phyloP scores from a whole-genome alignment of 257 asterid genomes.

The Solanum boliviense region DNA sequence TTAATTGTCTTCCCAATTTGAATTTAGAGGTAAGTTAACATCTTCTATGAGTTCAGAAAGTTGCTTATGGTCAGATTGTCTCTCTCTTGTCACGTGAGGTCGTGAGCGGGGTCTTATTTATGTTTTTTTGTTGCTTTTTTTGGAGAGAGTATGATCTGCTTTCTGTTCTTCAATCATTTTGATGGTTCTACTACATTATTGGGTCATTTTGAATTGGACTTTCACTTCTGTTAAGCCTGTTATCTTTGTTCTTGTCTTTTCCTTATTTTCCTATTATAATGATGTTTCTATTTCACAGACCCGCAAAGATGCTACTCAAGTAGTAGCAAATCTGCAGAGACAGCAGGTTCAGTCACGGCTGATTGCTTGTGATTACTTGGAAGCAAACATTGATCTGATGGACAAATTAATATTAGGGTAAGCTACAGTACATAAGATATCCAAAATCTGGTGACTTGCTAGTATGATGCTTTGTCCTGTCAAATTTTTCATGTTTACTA shows the following conservation, averaged over 20 bases:
- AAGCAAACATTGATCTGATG: slow-evolving; percentile 64
- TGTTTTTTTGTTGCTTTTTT: background rate
- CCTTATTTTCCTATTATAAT: background rate
- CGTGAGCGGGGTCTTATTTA: background rate
- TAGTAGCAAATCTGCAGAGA: slow-evolving; percentile 74
- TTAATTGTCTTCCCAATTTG: slow-evolving; percentile 68
- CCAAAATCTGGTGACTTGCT: background rate
- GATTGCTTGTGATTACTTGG: slow-evolving; percentile 78
- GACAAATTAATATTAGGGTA: slow-evolving; percentile 57
- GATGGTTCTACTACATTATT: background rate
- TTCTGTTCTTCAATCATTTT: background rate
- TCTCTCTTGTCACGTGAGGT: background rate
- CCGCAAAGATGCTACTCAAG: slow-evolving; percentile 75
- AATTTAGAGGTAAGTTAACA: slow-evolving; percentile 49
- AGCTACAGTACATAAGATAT: background rate
- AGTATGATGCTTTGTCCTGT: background rate
- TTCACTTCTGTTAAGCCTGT: background rate
- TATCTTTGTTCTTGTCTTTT: background rate
- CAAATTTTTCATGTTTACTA: background rate
- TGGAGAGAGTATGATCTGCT: background rate
- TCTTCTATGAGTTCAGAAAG: background rate
- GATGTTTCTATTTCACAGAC: slow-evolving; percentile 33
- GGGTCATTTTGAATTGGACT: background rate
- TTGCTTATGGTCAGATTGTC: background rate
- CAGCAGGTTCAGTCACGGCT: slow-evolving; percentile 68